These are phyloP conservation scores for Parasitella parasitica DNA, from an alignment of 371 early-diverging fungal genomes.

Conservation along the genomic window DNA sequence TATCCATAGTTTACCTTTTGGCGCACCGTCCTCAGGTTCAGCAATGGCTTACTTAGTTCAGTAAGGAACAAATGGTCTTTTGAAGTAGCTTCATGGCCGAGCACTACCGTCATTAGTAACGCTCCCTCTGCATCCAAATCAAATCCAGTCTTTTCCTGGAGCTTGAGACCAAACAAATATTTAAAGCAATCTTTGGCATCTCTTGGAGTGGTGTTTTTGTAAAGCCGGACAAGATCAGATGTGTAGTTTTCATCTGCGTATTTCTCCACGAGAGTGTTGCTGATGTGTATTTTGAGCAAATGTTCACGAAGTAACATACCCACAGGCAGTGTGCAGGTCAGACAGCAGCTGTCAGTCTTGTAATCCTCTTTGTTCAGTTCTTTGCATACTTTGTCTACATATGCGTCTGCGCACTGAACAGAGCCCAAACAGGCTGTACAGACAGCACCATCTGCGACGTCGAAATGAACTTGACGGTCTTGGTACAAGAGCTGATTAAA, in stretches of 20 bases:
- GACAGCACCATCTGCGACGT: not conserved
- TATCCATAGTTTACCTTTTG: slow-evolving; percentile 44
- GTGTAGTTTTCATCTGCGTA: not conserved
- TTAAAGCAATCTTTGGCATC: slow-evolving; percentile 57
- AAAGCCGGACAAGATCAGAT: not conserved
- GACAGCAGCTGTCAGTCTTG: slow-evolving; percentile 32
- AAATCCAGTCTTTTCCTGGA: slow-evolving; percentile 29
- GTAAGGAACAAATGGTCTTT: slow-evolving; percentile 69
- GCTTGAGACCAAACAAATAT: slow-evolving; percentile 34
- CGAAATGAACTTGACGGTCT: not conserved
- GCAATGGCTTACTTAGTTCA: slow-evolving; percentile 53
- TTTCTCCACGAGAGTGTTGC: not conserved
- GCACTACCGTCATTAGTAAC: slow-evolving; percentile 58
- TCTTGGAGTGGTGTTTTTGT: slow-evolving; percentile 10
- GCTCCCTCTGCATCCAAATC: slow-evolving; percentile 27
- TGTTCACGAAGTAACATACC: slow-evolving; percentile 55
- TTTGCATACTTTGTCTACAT: slow-evolving; percentile 29
- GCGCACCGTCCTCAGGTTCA: slow-evolving; percentile 56
- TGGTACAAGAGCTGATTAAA: slow-evolving; percentile 6
- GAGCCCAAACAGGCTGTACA: slow-evolving; percentile 55
- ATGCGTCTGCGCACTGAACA: slow-evolving; percentile 40
- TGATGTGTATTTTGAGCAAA: slow-evolving; percentile 32
- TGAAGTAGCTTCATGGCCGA: slow-evolving; percentile 58
- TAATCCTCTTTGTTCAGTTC: slow-evolving; percentile 38
- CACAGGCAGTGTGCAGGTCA: slow-evolving; percentile 54